A percentile compares a stretch with the other conserved stretches of the same genome.
Conservation (phyloP, 805 yeast genomes). For the Tetrapisispora pingtungensis region DNA sequence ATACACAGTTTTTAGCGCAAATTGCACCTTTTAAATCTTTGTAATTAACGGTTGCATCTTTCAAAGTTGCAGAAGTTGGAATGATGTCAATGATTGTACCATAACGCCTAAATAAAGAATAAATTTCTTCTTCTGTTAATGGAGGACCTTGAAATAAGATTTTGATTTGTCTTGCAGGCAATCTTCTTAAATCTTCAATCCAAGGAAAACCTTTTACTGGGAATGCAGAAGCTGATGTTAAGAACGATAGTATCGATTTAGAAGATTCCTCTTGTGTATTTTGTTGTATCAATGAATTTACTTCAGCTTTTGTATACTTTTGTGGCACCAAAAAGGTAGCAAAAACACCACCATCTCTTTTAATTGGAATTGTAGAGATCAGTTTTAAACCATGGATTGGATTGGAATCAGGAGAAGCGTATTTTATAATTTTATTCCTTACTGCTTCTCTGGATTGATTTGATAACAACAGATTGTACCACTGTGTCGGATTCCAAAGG, state of each 20-base stretch:
- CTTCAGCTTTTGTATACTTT: conserved; percentile 38
- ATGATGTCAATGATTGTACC: conserved; percentile 71
- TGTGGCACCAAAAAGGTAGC: conserved; percentile 62
- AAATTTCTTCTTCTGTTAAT: conserved; percentile 69
- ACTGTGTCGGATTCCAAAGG: conserved; percentile 38
- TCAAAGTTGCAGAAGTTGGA: conserved; percentile 40
- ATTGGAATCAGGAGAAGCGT: conserved; percentile 32
- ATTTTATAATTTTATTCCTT: conserved; percentile 30
- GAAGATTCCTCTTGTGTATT: conserved; percentile 36
- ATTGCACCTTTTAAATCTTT: conserved; percentile 56
- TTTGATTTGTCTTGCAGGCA: conserved; percentile 53
- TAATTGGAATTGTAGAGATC: conserved; percentile 55
- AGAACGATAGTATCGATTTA: conserved; percentile 30
- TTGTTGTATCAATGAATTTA: conserved; percentile 41
- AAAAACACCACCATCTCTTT: conserved; percentile 90
- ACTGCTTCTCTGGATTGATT: conserved; percentile 32
- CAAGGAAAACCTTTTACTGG: conserved; percentile 90
- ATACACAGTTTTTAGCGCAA: conserved; percentile 81
- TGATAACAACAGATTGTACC: conserved; percentile 32
- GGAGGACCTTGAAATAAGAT: conserved; percentile 70
- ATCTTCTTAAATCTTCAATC: conserved; percentile 85
- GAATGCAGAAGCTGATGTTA: conserved; percentile 46
- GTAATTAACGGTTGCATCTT: conserved; percentile 48
- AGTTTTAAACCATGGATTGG: conserved; percentile 38
- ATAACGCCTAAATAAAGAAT: conserved; percentile 74